Conservation (phyloP, 2,329 filamentous ascomycete species). For the Xylaria sp. region DNA sequence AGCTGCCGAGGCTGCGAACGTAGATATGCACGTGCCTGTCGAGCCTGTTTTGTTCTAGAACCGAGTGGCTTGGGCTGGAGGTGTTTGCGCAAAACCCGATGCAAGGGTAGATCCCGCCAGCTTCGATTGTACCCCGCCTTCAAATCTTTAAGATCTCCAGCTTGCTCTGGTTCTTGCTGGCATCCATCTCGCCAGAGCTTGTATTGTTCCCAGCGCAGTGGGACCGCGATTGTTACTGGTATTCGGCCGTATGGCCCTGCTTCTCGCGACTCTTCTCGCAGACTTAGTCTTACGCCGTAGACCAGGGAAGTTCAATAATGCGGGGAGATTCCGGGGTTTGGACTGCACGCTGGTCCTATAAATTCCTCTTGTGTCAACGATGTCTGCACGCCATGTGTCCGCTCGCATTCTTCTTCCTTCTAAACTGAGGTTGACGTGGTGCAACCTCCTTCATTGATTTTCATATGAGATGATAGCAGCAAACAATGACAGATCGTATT, state of each 20-base stretch:
- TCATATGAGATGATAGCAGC: constrained; percentile 30
- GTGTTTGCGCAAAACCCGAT: constrained; percentile 9
- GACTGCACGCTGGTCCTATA: background rate
- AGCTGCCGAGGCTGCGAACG: background rate
- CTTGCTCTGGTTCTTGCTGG: constrained; percentile 7
- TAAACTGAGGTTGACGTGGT: constrained; percentile 19
- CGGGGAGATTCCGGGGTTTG: background rate
- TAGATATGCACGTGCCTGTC: constrained; percentile 4
- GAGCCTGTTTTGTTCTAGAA: constrained; percentile 13
- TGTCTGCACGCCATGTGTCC: constrained; percentile 9
- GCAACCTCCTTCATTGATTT: constrained; percentile 21
- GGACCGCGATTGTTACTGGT: constrained; percentile 21
- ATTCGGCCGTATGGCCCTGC: constrained; percentile 24
- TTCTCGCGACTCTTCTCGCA: background rate
- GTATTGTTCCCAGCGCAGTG: constrained; percentile 13
- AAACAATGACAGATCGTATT: constrained; percentile 23
- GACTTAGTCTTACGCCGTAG: background rate
- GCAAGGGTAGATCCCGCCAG: background rate
- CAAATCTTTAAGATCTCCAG: constrained; percentile 1
- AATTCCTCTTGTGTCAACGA: background rate
- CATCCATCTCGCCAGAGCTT: constrained; percentile 6
- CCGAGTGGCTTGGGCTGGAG: constrained; percentile 13
- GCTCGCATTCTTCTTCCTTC: constrained; percentile 15
- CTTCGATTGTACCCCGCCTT: constrained; percentile 12
- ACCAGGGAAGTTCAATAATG: background rate